phyloP scores from a whole-genome alignment of 2,329 filamentous ascomycete genomes.

The Ophiostoma tasmaniense region DNA sequence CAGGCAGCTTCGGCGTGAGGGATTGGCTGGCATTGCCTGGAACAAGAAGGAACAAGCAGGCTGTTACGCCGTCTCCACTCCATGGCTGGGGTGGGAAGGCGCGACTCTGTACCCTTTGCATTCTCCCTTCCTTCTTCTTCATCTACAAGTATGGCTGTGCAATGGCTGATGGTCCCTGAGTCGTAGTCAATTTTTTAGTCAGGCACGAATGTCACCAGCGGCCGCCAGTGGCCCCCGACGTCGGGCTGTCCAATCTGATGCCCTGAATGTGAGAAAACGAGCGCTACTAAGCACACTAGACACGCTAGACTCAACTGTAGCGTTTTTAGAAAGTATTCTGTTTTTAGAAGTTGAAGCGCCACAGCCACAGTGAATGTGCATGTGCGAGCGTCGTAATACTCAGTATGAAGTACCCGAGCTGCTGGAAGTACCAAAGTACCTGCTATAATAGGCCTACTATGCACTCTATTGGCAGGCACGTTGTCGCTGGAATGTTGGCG shows the following conservation, averaged over 20 bases:
- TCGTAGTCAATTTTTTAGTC: background rate
- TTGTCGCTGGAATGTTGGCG: background rate
- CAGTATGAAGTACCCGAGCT: too few species aligned
- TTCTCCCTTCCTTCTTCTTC: background rate
- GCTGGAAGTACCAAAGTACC: background rate
- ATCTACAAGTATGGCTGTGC: background rate
- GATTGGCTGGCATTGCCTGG: background rate
- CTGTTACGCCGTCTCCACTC: background rate
- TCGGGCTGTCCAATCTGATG: background rate
- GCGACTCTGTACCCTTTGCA: background rate
- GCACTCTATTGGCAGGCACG: background rate
- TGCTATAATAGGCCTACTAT: background rate
- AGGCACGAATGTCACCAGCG: background rate
- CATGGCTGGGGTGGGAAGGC: background rate
- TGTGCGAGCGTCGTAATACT: background rate
- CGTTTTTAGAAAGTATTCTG: background rate
- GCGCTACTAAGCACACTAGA: background rate
- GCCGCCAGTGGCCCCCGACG: background rate
- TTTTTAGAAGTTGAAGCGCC: background rate
- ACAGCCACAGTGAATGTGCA: background rate
- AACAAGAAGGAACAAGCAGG: background rate
- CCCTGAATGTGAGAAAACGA: background rate
- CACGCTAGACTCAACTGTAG: background rate
- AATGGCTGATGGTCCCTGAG: background rate
- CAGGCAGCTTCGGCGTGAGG: background rate